These are phyloP conservation scores for Dittrichia graveolens DNA, from an alignment of 129 eudicot species.

Conservation along the genomic window DNA sequence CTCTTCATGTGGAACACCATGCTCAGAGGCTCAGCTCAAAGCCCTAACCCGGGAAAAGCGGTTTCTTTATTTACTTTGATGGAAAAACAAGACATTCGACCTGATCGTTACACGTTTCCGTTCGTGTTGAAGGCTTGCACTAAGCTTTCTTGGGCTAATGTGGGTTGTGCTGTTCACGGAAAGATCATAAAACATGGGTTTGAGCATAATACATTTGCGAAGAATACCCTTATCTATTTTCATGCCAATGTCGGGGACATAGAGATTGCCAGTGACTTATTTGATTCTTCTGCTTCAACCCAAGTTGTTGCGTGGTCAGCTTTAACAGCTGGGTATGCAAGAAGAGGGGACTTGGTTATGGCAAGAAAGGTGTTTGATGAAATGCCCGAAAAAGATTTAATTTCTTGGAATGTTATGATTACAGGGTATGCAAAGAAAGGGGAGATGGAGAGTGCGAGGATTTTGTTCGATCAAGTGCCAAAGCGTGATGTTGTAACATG, in stretches of 20 bases:
- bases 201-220: constrained; percentile 52
- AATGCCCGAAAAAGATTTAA: constrained; percentile 80
- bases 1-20: constrained; percentile 78
- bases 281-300: constrained; percentile 46
- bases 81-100: constrained; percentile 46
- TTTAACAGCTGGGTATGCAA: constrained; percentile 76
- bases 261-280: constrained; percentile 51
- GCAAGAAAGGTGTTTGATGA: constrained; percentile 64
- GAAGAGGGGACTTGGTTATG: constrained; percentile 59
- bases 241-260: constrained; percentile 71
- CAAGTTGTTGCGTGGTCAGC: constrained; percentile 91
- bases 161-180: constrained; percentile 62
- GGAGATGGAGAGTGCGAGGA: constrained; percentile 60
- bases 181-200: constrained; percentile 61
- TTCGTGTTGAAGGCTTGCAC: constrained; percentile 77
- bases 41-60: constrained; percentile 53
- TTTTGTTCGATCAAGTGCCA: constrained; percentile 53
- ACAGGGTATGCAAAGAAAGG: constrained; percentile 71
- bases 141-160: constrained; percentile 57
- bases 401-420: constrained; percentile 89
- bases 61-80: constrained; percentile 54
- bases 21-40: constrained; percentile 87
- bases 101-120: constrained; percentile 81
- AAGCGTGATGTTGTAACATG: constrained; percentile 63
- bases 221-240: constrained; percentile 66